A percentile compares a stretch with the other conserved stretches of the same genome.
Conservation (phyloP, 2,329 filamentous ascomycete genomes). For the Sporothrix curviconia region DNA sequence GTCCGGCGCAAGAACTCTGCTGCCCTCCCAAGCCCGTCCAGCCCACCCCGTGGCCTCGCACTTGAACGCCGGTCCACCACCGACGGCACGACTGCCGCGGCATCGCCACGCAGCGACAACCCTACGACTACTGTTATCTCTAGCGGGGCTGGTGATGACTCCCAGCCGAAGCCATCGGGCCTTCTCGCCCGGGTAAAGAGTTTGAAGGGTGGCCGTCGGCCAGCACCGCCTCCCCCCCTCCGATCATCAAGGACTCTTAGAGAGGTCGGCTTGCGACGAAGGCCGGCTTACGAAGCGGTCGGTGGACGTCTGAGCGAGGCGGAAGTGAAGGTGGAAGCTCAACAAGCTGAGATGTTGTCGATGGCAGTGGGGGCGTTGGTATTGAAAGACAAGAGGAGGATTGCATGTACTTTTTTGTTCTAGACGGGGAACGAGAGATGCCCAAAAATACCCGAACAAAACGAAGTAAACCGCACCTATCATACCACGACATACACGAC, state of each 20-base stretch:
- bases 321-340: background rate
- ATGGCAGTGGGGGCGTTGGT: background rate
- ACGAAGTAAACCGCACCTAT: background rate
- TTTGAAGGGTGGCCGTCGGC: constrained; percentile 63
- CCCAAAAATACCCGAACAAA: constrained; percentile 11
- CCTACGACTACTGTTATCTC: background rate
- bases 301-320: constrained; percentile 1
- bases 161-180: constrained; percentile 37
- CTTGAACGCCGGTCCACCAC: constrained; percentile 61
- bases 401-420: constrained; percentile 4
- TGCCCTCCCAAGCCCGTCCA: constrained; percentile 32
- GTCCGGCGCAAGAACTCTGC: constrained; percentile 30
- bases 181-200: constrained; percentile 77
- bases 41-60: constrained; percentile 45
- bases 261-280: constrained; percentile 13
- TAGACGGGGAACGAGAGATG: constrained; percentile 1
- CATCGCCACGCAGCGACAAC: background rate
- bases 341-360: background rate
- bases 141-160: constrained; percentile 28
- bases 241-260: constrained; percentile 21
- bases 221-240: constrained; percentile 21
- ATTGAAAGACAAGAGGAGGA: background rate
- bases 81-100: constrained; percentile 36
- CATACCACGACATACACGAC: background rate
- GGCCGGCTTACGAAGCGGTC: background rate